A percentile compares a stretch with the other conserved stretches of the same genome.
Evolutionary conservation across 1,284 basidiomycete genomes (phyloP).

Genomic region (Heterobasidion irregulare): DNA sequence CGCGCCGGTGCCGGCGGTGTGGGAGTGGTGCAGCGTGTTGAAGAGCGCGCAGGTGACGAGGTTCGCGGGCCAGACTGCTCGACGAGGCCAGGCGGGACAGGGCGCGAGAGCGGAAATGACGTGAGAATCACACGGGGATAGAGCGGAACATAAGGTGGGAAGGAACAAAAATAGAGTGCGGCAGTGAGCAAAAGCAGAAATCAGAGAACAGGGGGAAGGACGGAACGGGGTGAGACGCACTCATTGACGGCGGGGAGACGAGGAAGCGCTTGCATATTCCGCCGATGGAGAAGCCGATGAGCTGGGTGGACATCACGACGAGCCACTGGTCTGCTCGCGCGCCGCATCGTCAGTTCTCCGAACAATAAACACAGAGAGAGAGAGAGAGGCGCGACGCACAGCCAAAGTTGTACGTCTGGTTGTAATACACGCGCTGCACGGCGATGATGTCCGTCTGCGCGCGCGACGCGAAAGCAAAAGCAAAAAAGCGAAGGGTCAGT

Average conservation of each 20-base stretch:
- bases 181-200: no score
- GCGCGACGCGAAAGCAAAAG: no score
- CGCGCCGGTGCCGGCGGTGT: constrained; percentile 34
- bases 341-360: constrained; percentile 21
- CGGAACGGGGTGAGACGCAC: neutral
- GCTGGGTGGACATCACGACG: constrained; percentile 53
- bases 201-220: no score
- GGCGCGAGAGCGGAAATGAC: neutral
- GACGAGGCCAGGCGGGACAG: no score
- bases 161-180: no score
- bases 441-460: constrained; percentile 64
- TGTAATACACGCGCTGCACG: constrained; percentile 62
- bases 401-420: constrained; percentile 48
- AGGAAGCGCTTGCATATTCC: constrained; percentile 57
- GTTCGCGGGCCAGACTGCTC: constrained; percentile 68
- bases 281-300: constrained; percentile 64
- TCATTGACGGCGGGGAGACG: constrained; percentile 74
- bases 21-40: constrained; percentile 50
- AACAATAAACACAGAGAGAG: neutral
- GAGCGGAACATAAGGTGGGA: no score
- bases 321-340: constrained; percentile 50
- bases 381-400: constrained; percentile 38
- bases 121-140: no score
- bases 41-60: constrained; percentile 56
- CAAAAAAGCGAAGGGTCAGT: constrained; percentile 11